These are phyloP conservation scores for Leccinum brunneo-olivaceum DNA, from an alignment of 1,284 basidiomycete genomes.

Conservation along the genomic window DNA sequence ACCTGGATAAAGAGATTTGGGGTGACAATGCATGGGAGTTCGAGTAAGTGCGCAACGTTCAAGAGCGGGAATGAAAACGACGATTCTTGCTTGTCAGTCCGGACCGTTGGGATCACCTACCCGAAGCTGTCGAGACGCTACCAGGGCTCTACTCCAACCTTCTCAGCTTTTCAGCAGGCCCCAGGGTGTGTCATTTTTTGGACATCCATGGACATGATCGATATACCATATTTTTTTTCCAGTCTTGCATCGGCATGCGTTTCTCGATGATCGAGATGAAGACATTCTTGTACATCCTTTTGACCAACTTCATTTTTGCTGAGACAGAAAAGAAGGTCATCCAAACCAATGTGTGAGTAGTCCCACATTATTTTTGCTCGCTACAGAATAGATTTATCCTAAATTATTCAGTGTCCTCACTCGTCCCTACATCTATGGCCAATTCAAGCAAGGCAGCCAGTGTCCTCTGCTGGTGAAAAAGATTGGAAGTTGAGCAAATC, in stretches of 20 bases:
- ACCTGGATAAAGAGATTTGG: constrained; percentile 69
- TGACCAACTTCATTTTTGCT: constrained; percentile 60
- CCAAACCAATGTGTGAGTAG: constrained; percentile 65
- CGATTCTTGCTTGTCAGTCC: constrained; percentile 41
- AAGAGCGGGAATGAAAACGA: not conserved
- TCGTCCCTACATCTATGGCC: constrained; percentile 59
- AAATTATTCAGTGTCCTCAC: constrained; percentile 51
- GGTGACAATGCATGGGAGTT: constrained; percentile 72
- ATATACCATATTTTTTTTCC: constrained; percentile 1
- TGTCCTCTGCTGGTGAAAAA: constrained; percentile 52
- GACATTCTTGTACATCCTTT: constrained; percentile 60
- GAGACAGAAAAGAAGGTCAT: constrained; percentile 50
- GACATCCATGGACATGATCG: not conserved
- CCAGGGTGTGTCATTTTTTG: constrained; percentile 46
- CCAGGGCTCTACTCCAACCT: constrained; percentile 69
- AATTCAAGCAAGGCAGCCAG: constrained; percentile 59
- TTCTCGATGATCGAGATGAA: constrained; percentile 80
- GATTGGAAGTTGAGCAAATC: constrained; percentile 12
- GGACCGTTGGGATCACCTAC: constrained; percentile 70
- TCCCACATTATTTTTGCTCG: not conserved
- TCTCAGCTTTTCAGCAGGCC: constrained; percentile 72
- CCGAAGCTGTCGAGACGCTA: constrained; percentile 49
- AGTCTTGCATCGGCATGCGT: constrained; percentile 76
- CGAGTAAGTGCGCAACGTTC: constrained; percentile 42
- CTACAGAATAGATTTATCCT: not conserved